Conservation (phyloP, 1,139 yeast genomes). For the Candida sojae region DNA sequence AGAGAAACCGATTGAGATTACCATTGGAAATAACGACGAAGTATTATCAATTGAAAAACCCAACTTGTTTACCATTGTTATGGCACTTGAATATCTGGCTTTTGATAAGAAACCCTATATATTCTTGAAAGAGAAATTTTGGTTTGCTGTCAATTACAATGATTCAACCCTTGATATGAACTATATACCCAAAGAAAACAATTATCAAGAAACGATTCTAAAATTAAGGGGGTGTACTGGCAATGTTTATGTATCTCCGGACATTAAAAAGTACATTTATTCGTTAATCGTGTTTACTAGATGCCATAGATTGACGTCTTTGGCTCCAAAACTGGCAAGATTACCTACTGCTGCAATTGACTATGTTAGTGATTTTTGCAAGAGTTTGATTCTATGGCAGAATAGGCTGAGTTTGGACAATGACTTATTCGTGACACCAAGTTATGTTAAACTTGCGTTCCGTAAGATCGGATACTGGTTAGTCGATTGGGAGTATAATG, state of each 20-base stretch:
- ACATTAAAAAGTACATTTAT: slow-evolving; percentile 38
- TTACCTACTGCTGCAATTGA: slow-evolving; percentile 36
- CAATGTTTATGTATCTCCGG: slow-evolving; percentile 35
- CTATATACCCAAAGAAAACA: neutral
- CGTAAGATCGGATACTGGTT: slow-evolving; percentile 50
- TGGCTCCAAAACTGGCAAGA: slow-evolving; percentile 39
- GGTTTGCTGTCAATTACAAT: slow-evolving; percentile 29
- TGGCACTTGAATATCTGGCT: slow-evolving; percentile 21
- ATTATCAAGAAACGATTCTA: slow-evolving; percentile 10
- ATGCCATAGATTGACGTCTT: slow-evolving; percentile 42
- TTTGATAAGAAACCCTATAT: slow-evolving; percentile 24
- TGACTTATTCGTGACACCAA: slow-evolving; percentile 38
- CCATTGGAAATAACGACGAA: slow-evolving; percentile 8
- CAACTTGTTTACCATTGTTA: slow-evolving; percentile 25
- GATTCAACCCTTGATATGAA: slow-evolving; percentile 1
- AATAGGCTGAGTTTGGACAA: slow-evolving; percentile 3
- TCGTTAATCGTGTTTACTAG: slow-evolving; percentile 41
- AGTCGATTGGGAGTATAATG: slow-evolving; percentile 44
- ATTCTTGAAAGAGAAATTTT: slow-evolving; percentile 39
- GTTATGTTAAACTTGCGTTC: slow-evolving; percentile 39
- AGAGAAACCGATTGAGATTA: slow-evolving; percentile 7
- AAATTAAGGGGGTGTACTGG: slow-evolving; percentile 13
- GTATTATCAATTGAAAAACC: slow-evolving; percentile 21
- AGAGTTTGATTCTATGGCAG: slow-evolving; percentile 33
- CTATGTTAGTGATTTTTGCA: slow-evolving; percentile 26